Evolutionary conservation across 768 basidiomycete species (phyloP).

Genomic region (Amanita subjunquillea): DNA sequence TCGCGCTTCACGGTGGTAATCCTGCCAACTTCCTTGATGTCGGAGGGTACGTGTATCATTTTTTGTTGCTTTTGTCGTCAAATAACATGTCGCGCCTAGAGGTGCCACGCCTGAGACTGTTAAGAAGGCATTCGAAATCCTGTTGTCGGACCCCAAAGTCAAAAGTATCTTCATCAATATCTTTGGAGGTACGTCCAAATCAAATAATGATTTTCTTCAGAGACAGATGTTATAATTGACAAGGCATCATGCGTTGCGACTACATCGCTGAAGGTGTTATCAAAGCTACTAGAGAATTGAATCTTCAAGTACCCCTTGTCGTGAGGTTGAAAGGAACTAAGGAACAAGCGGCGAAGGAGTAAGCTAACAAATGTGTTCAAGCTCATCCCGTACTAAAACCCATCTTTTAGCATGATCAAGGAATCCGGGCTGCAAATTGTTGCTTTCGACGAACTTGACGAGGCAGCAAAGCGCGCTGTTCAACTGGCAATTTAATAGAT

Average conservation of each 20-base stretch:
- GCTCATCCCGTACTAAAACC: conserved; percentile 6
- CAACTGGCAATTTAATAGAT: conserved; percentile 40
- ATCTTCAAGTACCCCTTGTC: conserved; percentile 76
- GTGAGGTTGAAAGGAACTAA: conserved; percentile 97
- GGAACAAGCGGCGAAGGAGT: conserved; percentile 93
- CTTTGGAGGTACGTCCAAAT: conserved; percentile 59
- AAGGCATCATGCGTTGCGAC: conserved; percentile 97
- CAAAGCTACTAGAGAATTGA: conserved; percentile 89
- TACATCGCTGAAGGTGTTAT: conserved; percentile 98
- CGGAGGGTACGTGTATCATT: conserved; percentile 56
- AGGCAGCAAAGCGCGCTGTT: conserved; percentile 78
- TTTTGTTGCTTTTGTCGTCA: neutral
- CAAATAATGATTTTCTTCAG: neutral
- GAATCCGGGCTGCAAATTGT: conserved; percentile 89
- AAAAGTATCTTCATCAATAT: conserved; percentile 99
- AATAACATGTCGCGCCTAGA: conserved; percentile 25
- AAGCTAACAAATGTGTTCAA: conserved; percentile 20
- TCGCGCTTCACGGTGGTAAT: conserved; percentile 89
- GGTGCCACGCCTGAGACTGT: conserved; percentile 99
- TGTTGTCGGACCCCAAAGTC: conserved; percentile 83
- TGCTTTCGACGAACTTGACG: conserved; percentile 88
- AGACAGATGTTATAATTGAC: neutral
- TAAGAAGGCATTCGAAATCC: conserved; percentile 97
- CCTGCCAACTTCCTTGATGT: conserved; percentile 99
- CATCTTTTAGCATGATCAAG: conserved; percentile 72